Base-by-base conservation (phyloP, 257 asterid species). In the Rehmannia glutinosa region DNA sequence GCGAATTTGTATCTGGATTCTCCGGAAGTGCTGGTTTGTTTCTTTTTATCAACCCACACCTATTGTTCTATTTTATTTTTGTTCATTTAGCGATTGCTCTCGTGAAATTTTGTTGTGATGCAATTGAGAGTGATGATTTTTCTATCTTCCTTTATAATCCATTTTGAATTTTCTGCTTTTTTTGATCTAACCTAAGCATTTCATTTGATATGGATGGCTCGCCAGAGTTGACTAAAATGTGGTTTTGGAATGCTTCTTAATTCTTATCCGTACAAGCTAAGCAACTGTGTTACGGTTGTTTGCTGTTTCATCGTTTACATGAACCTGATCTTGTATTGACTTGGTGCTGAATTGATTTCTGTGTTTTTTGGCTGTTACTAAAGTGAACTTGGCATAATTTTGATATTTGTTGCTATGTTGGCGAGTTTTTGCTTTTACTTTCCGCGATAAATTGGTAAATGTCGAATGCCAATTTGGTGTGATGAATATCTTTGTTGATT, bases 11-110 rank as follows among this genome's bases (percentile, higher is more conserved):
- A 6, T 90, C 99, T 68, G 96, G 96, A 68, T 90, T 93, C 78
- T 80, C 88, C 4, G 99, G 99, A 51, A 93, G 97, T 69, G 89
- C 96, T 74, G 99, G 97, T 93, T 74, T 55, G 91, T 81, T 64
- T 54, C 62, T 32, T 33, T 33, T 32, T 41, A 17, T 42, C 62
- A 27, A 15, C 59, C 27, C 17, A 49, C 21, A 38, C 2, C 25
- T 9, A n/a, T 46, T 35, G 8, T 45, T 24, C 9, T 43, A 11
- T 20, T 19, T 46, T 9, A 35, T 27, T 45, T 73, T 32, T 49
- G 35, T 4, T 2, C 9, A 2, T 59, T 52, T 50, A 5, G n/a
- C n/a, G n/a, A n/a, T n/a, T n/a, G n/a, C n/a, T n/a, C n/a, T n/a
- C n/a, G n/a, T 8, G 38, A 32, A 32, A 5, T 32, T 32, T 32